Conservation (phyloP, 2,329 filamentous ascomycete species). For the Aspergillus niger region DNA sequence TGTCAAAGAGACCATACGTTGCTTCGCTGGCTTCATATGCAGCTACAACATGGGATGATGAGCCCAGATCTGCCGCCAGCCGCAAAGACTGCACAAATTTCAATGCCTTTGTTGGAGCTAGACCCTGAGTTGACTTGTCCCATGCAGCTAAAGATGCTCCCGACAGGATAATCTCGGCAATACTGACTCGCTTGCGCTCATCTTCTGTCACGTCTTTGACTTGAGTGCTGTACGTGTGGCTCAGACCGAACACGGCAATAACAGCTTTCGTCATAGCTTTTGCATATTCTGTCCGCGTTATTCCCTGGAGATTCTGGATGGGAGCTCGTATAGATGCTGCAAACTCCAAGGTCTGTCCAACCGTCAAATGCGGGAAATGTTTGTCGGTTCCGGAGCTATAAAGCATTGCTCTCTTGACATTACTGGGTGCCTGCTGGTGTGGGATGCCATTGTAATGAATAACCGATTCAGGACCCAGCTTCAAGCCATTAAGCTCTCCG, state of each 20-base stretch:
- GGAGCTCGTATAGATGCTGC: constrained; percentile 67
- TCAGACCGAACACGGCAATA: constrained; percentile 42
- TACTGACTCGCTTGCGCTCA: constrained; percentile 61
- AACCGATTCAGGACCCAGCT: neutral
- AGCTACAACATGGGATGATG: constrained; percentile 52
- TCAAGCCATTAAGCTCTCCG: neutral
- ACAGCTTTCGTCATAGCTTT: constrained; percentile 46
- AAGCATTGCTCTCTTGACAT: neutral
- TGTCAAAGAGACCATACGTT: constrained; percentile 62
- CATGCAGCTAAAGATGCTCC: constrained; percentile 46
- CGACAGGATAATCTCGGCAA: constrained; percentile 55
- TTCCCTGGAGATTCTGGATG: constrained; percentile 26
- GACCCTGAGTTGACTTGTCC: constrained; percentile 49
- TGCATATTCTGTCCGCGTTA: constrained; percentile 41
- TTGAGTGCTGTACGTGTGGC: constrained; percentile 54
- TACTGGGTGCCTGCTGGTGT: neutral
- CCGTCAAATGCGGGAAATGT: constrained; percentile 64
- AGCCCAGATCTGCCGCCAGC: constrained; percentile 47
- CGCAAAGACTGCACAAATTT: constrained; percentile 55
- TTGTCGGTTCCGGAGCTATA: constrained; percentile 60
- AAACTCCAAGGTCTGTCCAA: constrained; percentile 76
- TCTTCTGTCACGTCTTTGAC: constrained; percentile 62
- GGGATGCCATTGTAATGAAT: neutral
- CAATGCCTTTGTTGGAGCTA: constrained; percentile 55
- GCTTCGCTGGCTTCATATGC: constrained; percentile 53